phyloP scores from a whole-genome alignment of 345 rosid species.

The Brassica cretica region DNA sequence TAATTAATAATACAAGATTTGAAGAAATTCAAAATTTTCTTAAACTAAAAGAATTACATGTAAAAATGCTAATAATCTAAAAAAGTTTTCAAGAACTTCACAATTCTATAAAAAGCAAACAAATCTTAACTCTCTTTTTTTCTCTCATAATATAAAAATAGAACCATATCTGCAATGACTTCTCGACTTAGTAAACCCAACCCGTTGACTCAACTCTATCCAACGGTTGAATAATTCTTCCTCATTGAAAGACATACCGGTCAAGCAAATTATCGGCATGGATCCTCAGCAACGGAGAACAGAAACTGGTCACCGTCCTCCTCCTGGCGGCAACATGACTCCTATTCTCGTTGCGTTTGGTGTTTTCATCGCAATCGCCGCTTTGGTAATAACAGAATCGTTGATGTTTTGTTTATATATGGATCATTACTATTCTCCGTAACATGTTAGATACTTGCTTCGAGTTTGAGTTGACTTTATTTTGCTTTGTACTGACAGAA shows the following conservation, averaged over 20 bases:
- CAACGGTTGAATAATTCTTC: conserved; percentile 18
- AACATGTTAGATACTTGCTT: background rate
- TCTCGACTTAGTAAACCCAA: too few species aligned
- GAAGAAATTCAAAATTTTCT: background rate
- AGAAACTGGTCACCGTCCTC: conserved; percentile 31
- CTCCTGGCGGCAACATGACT: conserved; percentile 40
- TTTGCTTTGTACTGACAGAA: background rate
- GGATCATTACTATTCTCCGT: background rate
- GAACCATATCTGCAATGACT: too few species aligned
- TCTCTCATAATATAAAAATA: too few species aligned
- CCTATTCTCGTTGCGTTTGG: conserved; percentile 42
- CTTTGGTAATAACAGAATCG: conserved; percentile 40
- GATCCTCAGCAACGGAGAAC: conserved; percentile 48
- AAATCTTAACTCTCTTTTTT: too few species aligned
- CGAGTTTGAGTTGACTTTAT: conserved; percentile 18
- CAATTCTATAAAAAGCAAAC: too few species aligned
- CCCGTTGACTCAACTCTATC: conserved; percentile 22
- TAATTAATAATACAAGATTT: background rate
- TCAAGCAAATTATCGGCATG: conserved; percentile 42
- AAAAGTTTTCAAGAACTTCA: too few species aligned
- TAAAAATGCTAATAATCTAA: too few species aligned
- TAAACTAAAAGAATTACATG: background rate
- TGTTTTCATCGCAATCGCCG: conserved; percentile 43
- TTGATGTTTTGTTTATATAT: background rate
- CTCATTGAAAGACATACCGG: background rate